A percentile compares a stretch with the other conserved stretches of the same genome.
phyloP scores from a whole-genome alignment of 2,329 filamentous ascomycete species.

The Bipolaris bicolor region DNA sequence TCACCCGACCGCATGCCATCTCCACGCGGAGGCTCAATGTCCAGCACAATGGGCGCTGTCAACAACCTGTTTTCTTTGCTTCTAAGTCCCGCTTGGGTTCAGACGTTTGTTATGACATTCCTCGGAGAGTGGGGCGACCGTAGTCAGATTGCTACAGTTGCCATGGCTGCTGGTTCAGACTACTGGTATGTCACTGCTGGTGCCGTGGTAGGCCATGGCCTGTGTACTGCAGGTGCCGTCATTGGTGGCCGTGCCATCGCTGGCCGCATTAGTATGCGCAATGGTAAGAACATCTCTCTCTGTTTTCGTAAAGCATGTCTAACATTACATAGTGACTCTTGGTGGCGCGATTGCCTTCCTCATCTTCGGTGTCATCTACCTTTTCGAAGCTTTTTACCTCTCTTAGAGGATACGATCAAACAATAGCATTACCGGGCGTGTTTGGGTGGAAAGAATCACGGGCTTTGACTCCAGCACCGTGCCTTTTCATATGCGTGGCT shows the following conservation, averaged over 20 bases:
- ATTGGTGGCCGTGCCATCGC: conserved; percentile 91
- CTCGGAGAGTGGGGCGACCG: conserved; percentile 97
- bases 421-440: conserved; percentile 34
- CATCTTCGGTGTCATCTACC: conserved; percentile 88
- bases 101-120: conserved; percentile 99
- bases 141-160: conserved; percentile 97
- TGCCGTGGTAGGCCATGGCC: conserved; percentile 81
- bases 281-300: conserved; percentile 70
- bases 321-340: conserved; percentile 72
- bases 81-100: conserved; percentile 95
- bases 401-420: conserved; percentile 30
- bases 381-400: conserved; percentile 75
- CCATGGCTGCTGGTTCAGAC: conserved; percentile 97
- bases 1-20: conserved; percentile 53
- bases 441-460: conserved; percentile 15
- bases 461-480: conserved; percentile 7
- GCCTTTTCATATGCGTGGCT: conserved; percentile 2
- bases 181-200: conserved; percentile 99
- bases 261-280: conserved; percentile 90
- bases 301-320: conserved; percentile 22
- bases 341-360: conserved; percentile 91
- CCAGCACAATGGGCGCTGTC: conserved; percentile 67
- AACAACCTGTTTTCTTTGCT: conserved; percentile 87
- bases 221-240: conserved; percentile 91
- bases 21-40: conserved; percentile 59